These are phyloP conservation scores for Talaromyces amestolkiae DNA, from an alignment of 2,329 filamentous ascomycete species.

Conservation along the genomic window DNA sequence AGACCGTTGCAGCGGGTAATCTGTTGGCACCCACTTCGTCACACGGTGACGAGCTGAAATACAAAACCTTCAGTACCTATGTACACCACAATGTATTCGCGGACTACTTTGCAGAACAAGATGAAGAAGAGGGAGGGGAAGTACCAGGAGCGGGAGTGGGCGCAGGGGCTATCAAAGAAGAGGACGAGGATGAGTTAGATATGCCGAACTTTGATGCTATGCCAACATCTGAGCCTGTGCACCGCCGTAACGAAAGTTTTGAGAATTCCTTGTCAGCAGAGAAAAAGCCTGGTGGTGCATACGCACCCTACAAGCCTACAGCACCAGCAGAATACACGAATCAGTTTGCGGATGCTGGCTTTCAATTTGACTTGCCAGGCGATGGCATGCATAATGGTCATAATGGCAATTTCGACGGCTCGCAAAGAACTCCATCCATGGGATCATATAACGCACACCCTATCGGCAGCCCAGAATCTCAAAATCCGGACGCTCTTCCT, in stretches of 20 bases:
- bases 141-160: constrained; percentile 44
- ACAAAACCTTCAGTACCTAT: constrained; percentile 22
- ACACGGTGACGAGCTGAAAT: constrained; percentile 17
- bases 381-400: constrained; percentile 8
- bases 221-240: constrained; percentile 25
- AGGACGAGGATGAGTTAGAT: constrained; percentile 47
- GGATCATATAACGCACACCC: constrained; percentile 10
- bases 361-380: constrained; percentile 69
- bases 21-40: constrained; percentile 10
- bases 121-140: constrained; percentile 34
- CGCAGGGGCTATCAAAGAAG: constrained; percentile 38
- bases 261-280: constrained; percentile 16
- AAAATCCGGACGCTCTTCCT: constrained; percentile 54
- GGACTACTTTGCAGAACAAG: constrained; percentile 53
- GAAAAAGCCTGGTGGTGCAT: constrained; percentile 27
- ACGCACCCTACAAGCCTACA: constrained; percentile 37
- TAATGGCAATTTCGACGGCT: constrained; percentile 6
- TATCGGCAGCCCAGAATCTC: background rate
- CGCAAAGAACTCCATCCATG: constrained; percentile 10
- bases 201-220: constrained; percentile 65
- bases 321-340: constrained; percentile 46
- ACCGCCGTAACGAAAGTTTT: constrained; percentile 18
- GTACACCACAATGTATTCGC: constrained; percentile 46
- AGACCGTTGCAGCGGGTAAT: constrained; percentile 10
- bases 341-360: constrained; percentile 53